A percentile compares a stretch with the other conserved stretches of the same genome.
These are phyloP conservation scores for Viola odorata DNA, from an alignment of 345 rosid genomes.

Conservation along the genomic window DNA sequence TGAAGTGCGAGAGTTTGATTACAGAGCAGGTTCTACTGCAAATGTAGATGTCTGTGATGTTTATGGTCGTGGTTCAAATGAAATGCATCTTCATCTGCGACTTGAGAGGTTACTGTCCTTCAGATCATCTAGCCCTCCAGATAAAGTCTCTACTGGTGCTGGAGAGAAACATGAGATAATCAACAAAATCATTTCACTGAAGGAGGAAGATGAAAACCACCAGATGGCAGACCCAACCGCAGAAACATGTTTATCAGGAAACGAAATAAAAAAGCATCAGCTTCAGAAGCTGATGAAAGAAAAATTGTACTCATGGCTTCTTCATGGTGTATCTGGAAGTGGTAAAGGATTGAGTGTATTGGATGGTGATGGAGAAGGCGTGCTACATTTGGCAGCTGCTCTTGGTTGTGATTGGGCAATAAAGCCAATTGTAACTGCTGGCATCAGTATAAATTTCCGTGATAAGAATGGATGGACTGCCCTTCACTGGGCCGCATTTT, in stretches of 20 bases:
- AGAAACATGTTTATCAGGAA: slow-evolving; percentile 24
- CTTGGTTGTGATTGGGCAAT: slow-evolving; percentile 93
- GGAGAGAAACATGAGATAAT: slow-evolving; percentile 43
- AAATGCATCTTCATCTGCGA: slow-evolving; percentile 42
- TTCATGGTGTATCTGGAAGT: slow-evolving; percentile 60
- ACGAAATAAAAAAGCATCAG: slow-evolving; percentile 30
- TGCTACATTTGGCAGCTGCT: slow-evolving; percentile 71
- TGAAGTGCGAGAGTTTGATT: slow-evolving; percentile 90
- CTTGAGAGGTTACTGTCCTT: slow-evolving; percentile 54
- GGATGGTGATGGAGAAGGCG: slow-evolving; percentile 77
- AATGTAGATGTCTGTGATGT: slow-evolving; percentile 36
- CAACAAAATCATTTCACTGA: slow-evolving; percentile 50
- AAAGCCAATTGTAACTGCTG: slow-evolving; percentile 59
- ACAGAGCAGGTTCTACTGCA: slow-evolving; percentile 41
- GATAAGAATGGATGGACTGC: slow-evolving; percentile 94
- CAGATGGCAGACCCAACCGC: slow-evolving; percentile 27
- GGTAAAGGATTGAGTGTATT: slow-evolving; percentile 68
- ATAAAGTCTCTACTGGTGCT: slow-evolving; percentile 35
- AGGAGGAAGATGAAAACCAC: slow-evolving; percentile 60
- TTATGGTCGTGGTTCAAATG: slow-evolving; percentile 31
- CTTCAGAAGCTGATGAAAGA: slow-evolving; percentile 51
- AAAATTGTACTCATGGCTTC: slow-evolving; percentile 67
- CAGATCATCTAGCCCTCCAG: slow-evolving; percentile 24
- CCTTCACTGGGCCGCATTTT: slow-evolving; percentile 91
- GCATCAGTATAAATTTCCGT: slow-evolving; percentile 81